Evolutionary conservation across 305 asterid species (phyloP), one percentile per base, ranked within the genome.

Genomic region (Petunia hybrid): DNA sequence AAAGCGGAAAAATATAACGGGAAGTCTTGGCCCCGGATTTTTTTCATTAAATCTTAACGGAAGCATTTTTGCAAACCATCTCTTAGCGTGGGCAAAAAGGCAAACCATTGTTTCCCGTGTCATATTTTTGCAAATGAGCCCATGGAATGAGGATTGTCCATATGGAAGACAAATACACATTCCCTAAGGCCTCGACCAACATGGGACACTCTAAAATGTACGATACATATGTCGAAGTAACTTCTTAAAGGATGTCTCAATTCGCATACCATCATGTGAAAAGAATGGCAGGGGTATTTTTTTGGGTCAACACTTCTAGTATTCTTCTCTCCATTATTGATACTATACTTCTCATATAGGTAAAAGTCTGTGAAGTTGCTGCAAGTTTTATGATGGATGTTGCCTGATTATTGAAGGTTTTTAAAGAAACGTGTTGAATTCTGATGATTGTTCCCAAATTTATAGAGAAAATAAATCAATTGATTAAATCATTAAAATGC

Each of bases 301-400:
- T 61, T 31, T 61, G 40, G 40, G 13, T 31, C 6, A 8, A 61
- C 66, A 61, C 3, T 31, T 61, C 8, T 61, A 61, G 40, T 16
- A 31, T 7, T 7, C 31, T 61, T 31, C 41, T 14, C 31, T 31
- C 67, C 67, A 61, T 61, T 8, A 31, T 61, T 22, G 0, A 22
- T 56, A 7, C 22, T 61, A 6, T 61, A 31, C 66, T 31, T 61
- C 1, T 31, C 41, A 3, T 61, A 61, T 61, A 31, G 14, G 39
- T 22, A 31, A 60, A 61, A 10, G 31, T 4, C n/a, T 38, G 42
- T 59, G 64, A 35, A 63, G 43, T 35, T 63, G 68, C 43, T 63
- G 43, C 68, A 63, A 63, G 68, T 36, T 63, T 63, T 63, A 8
- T 36, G 68, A 63, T 63, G 68, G 43, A 63, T 35, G 68, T 63